Conservation (phyloP, 2,329 filamentous ascomycete species). For the Zymoseptoria ardabiliae region DNA sequence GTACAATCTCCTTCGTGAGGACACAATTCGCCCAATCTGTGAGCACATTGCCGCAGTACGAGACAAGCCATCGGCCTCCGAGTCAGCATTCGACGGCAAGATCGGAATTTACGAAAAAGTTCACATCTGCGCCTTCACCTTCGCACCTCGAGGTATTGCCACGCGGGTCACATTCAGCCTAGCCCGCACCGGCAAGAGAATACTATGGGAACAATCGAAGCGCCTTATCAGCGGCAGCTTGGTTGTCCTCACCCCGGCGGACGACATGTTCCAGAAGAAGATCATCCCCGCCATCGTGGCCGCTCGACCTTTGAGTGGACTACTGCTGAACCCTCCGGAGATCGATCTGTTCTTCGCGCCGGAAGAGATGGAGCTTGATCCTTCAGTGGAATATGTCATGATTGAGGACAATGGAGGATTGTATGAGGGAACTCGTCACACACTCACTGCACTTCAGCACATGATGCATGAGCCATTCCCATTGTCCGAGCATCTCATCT, state of each 20-base stretch:
- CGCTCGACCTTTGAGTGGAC: conserved; percentile 54
- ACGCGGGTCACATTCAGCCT: conserved; percentile 65
- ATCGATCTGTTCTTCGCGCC: conserved; percentile 68
- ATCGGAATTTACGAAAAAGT: conserved; percentile 65
- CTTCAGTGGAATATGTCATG: conserved; percentile 66
- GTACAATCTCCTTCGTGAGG: conserved; percentile 69
- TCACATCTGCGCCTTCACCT: conserved; percentile 56
- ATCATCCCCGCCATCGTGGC: conserved; percentile 68
- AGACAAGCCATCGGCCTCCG: conserved; percentile 47
- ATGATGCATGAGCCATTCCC: conserved; percentile 51
- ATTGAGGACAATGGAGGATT: conserved; percentile 67
- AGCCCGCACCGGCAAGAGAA: conserved; percentile 54
- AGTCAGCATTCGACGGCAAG: conserved; percentile 37
- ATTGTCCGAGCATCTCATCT: conserved; percentile 55
- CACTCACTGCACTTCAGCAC: conserved; percentile 65
- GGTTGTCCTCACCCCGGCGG: conserved; percentile 47
- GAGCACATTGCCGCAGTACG: conserved; percentile 55
- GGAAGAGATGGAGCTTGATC: conserved; percentile 60
- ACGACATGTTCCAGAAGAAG: conserved; percentile 56
- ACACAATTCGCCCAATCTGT: conserved; percentile 62
- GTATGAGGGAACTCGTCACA: conserved; percentile 69
- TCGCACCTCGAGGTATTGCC: conserved; percentile 56
- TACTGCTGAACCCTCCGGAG: conserved; percentile 60
- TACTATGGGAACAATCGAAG: conserved; percentile 60
- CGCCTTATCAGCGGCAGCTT: conserved; percentile 49